Base-by-base conservation (phyloP, 2,329 filamentous ascomycete genomes). In the Sclerotinia borealis region DNA sequence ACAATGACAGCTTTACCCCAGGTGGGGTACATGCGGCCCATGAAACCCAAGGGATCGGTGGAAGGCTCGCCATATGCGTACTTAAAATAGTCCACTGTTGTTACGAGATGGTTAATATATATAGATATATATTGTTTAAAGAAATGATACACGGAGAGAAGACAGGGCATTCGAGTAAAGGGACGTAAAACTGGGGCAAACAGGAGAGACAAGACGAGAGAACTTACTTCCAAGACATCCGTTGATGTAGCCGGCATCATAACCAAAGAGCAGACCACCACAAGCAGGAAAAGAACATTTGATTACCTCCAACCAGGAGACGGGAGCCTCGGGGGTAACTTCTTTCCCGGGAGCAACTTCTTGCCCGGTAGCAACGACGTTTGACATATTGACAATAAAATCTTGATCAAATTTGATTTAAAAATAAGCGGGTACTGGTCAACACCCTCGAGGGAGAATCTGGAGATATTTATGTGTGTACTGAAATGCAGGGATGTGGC, bases 241-340 rank as follows among this genome's bases (percentile, higher is more conserved):
- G 75, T 85, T 86, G 79, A 90, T 89, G 77, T 89, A 90, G 69
- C 89, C 89, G 48, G 88, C 89, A 72, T 92, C 89, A 76, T 90
- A 92, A 54, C 89, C 89, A 77, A 74, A 74, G 67, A 73, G 68
- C 61, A 72, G 69, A 75, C 85, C 87, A 71, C 87, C 87, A 65
- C 89, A 88, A 39, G 86, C 85, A 65, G 87, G 86, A 67, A 89
- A 89, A 67, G 84, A 85, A 75, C 86, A 89, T 72, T 88, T 82
- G 54, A 88, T 65, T 75, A 89, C 88, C 62, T 86, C 86, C 78
- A 86, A 85, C 77, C 84, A 77, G 68, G 86, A 89, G 70, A 89
- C 81, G 68, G 87, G 86, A 19, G 87, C 86, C 79, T 89, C 86
- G 72, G 34, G 64, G 34, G n/a, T n/a, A 13, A 59, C 37, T 50